A percentile compares a stretch with the other conserved stretches of the same genome.
These are phyloP conservation scores for Salix caprea DNA, from an alignment of 345 rosid species.

Conservation along the genomic window DNA sequence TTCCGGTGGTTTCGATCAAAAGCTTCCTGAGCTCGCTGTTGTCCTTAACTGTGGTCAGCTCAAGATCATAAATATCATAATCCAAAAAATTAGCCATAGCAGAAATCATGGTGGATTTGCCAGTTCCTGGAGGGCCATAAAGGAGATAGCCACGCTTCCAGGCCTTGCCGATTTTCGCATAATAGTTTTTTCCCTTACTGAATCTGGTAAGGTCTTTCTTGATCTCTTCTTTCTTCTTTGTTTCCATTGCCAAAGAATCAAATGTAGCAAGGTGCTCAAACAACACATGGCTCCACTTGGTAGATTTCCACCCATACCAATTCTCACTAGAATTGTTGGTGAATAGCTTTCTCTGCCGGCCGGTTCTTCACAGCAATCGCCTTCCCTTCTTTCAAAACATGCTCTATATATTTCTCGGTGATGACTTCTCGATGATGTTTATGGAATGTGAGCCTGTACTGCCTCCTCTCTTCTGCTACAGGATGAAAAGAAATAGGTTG, in stretches of 20 bases:
- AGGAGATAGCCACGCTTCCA: constrained; percentile 75
- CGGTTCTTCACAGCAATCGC: constrained; percentile 7
- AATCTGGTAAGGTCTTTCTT: constrained; percentile 56
- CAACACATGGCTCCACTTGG: constrained; percentile 13
- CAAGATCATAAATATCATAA: constrained; percentile 25
- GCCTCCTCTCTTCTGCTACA: not conserved
- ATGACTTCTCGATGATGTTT: not conserved
- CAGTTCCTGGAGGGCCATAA: constrained; percentile 76
- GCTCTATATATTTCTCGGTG: not conserved
- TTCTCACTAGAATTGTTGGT: constrained; percentile 11
- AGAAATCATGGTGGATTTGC: constrained; percentile 69
- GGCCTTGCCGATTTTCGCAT: constrained; percentile 56
- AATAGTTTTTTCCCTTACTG: constrained; percentile 48
- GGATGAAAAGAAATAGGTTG: not conserved
- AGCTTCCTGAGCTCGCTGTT: constrained; percentile 14
- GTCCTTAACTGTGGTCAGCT: constrained; percentile 11
- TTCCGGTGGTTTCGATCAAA: not conserved
- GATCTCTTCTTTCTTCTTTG: constrained; percentile 33
- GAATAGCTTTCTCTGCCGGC: constrained; percentile 17
- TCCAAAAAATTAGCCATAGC: constrained; percentile 63
- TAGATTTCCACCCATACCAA: not conserved
- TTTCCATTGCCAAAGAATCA: constrained; percentile 48
- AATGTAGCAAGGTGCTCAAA: constrained; percentile 5
- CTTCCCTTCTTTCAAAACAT: constrained; percentile 16
- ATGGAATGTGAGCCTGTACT: constrained; percentile 5